Percentiles rank a stretch among this genome's conserved stretches.
phyloP scores from a whole-genome alignment of 306 rosid species.

The Trifolium pratense region DNA sequence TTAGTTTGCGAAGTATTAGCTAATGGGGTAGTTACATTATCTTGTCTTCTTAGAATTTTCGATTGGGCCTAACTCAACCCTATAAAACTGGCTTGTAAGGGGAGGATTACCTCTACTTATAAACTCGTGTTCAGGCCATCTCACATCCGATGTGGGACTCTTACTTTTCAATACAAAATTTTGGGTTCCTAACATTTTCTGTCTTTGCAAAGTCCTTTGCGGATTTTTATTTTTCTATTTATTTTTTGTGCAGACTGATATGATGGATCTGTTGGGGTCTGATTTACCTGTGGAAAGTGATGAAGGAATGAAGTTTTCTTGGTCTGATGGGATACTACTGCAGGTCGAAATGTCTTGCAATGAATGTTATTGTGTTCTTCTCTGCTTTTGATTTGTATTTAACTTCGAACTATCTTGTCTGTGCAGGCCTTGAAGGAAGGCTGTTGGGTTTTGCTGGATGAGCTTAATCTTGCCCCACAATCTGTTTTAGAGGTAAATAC shows the following conservation, averaged over 20 bases:
- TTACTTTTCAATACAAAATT: background rate
- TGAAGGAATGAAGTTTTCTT: slow-evolving; percentile 83
- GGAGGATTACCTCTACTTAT: too few species aligned
- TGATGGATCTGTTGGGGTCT: slow-evolving; percentile 94
- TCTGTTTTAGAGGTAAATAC: slow-evolving; percentile 80
- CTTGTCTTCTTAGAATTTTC: too few species aligned
- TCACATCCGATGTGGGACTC: too few species aligned
- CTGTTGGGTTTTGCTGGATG: slow-evolving; percentile 96
- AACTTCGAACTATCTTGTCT: slow-evolving; percentile 24
- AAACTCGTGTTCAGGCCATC: too few species aligned
- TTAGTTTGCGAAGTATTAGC: background rate
- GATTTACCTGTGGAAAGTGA: slow-evolving; percentile 92
- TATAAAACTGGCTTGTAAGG: too few species aligned
- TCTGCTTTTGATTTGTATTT: slow-evolving; percentile 38
- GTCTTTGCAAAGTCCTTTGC: background rate
- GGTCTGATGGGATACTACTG: slow-evolving; percentile 95
- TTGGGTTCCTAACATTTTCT: background rate
- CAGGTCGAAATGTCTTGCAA: slow-evolving; percentile 62
- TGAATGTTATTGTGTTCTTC: slow-evolving; percentile 20
- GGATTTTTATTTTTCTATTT: background rate
- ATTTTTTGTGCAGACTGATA: slow-evolving; percentile 78
- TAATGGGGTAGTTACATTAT: background rate
- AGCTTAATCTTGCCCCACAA: slow-evolving; percentile 97
- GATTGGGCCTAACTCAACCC: too few species aligned
- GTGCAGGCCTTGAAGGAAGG: slow-evolving; percentile 93